phyloP scores from a whole-genome alignment of 2,329 filamentous ascomycete genomes.

The Raffaelea deltoideospora region DNA sequence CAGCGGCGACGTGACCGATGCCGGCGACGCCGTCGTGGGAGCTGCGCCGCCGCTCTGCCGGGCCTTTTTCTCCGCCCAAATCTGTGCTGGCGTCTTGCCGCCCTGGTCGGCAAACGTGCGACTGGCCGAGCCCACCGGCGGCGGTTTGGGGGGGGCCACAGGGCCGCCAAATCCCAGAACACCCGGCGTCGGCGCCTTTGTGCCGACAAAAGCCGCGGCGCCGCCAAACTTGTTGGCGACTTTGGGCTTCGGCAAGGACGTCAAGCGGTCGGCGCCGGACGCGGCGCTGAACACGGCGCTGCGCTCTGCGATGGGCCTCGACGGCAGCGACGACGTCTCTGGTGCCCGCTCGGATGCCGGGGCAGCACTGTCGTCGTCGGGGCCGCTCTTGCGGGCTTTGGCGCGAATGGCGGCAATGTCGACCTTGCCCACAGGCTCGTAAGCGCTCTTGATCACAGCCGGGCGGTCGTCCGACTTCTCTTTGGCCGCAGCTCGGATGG shows the following conservation, averaged over 20 bases:
- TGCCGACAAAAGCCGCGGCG: constrained; percentile 61
- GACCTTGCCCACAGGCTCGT: constrained; percentile 90
- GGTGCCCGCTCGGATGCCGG: too few relatives aligned
- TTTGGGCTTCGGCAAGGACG: constrained; percentile 84
- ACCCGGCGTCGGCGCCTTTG: constrained; percentile 71
- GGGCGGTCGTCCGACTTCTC: constrained; percentile 64
- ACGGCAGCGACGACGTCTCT: constrained; percentile 19
- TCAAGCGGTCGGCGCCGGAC: constrained; percentile 59
- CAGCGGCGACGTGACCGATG: constrained; percentile 20
- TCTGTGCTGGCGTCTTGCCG: constrained; percentile 89
- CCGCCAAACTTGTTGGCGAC: constrained; percentile 77
- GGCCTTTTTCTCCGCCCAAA: constrained; percentile 97
- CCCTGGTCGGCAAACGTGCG: constrained; percentile 88
- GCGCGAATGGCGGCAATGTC: constrained; percentile 87
- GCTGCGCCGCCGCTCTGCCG: constrained; percentile 43
- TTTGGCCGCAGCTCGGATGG: constrained; percentile 62
- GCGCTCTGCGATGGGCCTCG: constrained; percentile 58
- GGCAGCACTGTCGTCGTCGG: constrained; percentile 37
- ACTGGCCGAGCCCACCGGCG: constrained; percentile 65
- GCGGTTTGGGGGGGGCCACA: constrained; percentile 42
- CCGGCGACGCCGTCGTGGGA: constrained; percentile 14
- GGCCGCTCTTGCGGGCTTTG: constrained; percentile 27
- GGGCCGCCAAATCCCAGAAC: constrained; percentile 47
- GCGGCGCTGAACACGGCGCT: constrained; percentile 53
- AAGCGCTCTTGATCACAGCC: constrained; percentile 74